These are phyloP conservation scores for Sanchytrium tribonematis DNA, from an alignment of 371 early-diverging fungal genomes.

Conservation along the genomic window DNA sequence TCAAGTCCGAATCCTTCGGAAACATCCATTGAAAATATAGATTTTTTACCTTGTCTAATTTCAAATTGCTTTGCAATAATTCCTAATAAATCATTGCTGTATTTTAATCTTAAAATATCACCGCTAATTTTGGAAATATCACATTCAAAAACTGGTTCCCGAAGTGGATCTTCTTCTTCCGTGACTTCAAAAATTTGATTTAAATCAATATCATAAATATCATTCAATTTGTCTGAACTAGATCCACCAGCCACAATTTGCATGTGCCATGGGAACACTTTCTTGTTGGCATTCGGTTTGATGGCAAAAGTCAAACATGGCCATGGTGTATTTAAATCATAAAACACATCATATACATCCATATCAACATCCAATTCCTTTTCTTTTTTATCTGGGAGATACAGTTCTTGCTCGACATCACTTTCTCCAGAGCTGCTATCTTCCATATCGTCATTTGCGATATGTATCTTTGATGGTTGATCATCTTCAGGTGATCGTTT, in stretches of 20 bases:
- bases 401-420: background rate
- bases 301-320: background rate
- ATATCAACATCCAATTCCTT: background rate
- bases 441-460: background rate
- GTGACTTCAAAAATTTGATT: background rate
- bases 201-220: background rate
- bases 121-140: background rate
- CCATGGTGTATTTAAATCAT: background rate
- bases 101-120: background rate
- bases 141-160: background rate
- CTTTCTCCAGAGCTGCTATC: background rate
- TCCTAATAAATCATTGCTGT: background rate
- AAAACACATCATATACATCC: background rate
- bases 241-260: background rate
- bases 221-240: background rate
- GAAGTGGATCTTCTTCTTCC: background rate
- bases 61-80: background rate
- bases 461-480: background rate
- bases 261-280: background rate
- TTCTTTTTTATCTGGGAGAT: background rate
- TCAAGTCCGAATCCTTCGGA: background rate
- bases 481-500: background rate
- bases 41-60: background rate
- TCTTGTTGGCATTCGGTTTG: background rate
- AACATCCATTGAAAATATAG: background rate